A percentile compares a stretch with the other conserved stretches of the same genome.
Conservation (phyloP, 495 filamentous ascomycete species). For the Hypomontagnella submonticulosa region DNA sequence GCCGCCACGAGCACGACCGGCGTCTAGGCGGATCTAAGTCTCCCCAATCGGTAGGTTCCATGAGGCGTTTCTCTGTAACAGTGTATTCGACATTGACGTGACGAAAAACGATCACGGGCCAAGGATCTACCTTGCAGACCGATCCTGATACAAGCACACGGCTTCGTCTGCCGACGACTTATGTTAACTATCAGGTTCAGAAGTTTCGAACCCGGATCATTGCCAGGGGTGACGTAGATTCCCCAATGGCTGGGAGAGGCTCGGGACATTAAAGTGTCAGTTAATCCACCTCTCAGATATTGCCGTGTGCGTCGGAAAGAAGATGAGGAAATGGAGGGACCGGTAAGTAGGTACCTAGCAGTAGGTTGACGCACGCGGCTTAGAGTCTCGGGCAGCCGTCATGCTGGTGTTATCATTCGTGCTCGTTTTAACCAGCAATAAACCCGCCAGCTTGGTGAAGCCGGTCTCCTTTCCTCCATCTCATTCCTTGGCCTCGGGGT, state of each 20-base stretch:
- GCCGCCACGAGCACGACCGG: constrained; percentile 10
- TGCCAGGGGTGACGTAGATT: constrained; percentile 8
- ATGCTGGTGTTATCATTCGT: constrained; percentile 14
- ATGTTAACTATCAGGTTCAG: neutral
- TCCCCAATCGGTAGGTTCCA: constrained; percentile 42
- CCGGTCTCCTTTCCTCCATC: constrained; percentile 37
- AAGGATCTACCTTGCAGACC: constrained; percentile 35
- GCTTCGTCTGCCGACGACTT: constrained; percentile 14
- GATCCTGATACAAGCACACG: constrained; percentile 11
- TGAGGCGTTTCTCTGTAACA: constrained; percentile 32
- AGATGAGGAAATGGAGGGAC: constrained; percentile 18
- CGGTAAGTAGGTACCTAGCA: constrained; percentile 2
- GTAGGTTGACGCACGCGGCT: constrained; percentile 19
- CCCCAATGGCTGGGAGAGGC: constrained; percentile 5
- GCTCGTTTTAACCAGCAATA: constrained; percentile 13
- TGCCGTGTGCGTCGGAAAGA: constrained; percentile 27
- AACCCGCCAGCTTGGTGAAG: constrained; percentile 28
- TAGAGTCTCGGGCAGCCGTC: constrained; percentile 37
- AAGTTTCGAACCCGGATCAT: constrained; percentile 3
- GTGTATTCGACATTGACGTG: constrained; percentile 22
- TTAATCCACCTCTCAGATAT: constrained; percentile 17
- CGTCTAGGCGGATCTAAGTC: constrained; percentile 11
- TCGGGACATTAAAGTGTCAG: constrained; percentile 22
- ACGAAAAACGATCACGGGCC: constrained; percentile 10
- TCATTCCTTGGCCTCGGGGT: constrained; percentile 35